Base-by-base conservation (phyloP, 495 filamentous ascomycete species). In the Thozetella sp. region DNA sequence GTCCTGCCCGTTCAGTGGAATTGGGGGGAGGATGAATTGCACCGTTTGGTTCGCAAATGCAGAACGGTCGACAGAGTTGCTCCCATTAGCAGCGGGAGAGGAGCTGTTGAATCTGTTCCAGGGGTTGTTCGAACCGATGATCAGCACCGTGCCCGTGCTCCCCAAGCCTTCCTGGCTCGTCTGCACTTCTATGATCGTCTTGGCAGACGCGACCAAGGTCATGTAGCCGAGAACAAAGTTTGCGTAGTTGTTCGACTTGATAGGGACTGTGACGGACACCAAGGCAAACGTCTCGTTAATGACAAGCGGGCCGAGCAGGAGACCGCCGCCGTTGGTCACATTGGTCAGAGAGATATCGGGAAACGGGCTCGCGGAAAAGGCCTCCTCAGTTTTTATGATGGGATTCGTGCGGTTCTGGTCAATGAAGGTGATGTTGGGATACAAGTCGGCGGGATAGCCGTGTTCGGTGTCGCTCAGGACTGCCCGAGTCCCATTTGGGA, bases 261-360 rank as follows among this genome's bases (percentile, higher is more conserved):
- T 84, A 0, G 91, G 90, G 20, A 91, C 64, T 1, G 92, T 93
- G 56, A 96, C 69, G 23, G 92, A 96, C n/a, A 93, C 60, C n/a
- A 96, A 67, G n/a, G 87, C 86, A 52, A 86, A 90, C 0, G 83
- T 85, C 17, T 77, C 68, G 67, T 96, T 94, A 57, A 93, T 68
- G 22, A 76, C 71, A 45, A 87, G 72, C 0, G 92, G 92, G 0
- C 92, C 92, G 1, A 93, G 69, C 4, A 95, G 66, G 11, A 95
- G 71, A 2, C 83, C 79, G 59, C 67, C 73, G 2, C 73, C 57
- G 6, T 64, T 60, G 58, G 83, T 82, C 10, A 75, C 60, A 25
- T 67, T 64, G 43, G 83, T 80, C 2, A 93, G 73, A 1, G 74
- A 73, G 56, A 85, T 80, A 20, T 83, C 84, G 10, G 76, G 72